Evolutionary conservation across 208 protist species (phyloP).

Genomic region (Trypanosoma theileri): DNA sequence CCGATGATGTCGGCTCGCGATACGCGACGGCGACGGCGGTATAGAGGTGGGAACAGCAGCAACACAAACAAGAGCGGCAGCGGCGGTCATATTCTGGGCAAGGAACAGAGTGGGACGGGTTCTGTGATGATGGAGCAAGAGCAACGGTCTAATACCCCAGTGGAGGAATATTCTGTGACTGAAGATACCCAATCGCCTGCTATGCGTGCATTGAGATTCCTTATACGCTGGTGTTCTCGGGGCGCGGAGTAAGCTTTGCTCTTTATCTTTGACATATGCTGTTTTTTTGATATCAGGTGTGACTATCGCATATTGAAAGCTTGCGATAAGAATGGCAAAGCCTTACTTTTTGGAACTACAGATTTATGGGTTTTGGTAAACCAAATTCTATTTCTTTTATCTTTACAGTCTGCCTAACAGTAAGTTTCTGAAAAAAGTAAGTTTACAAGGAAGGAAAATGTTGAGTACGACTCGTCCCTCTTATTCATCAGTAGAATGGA

Average conservation of each 20-base stretch:
- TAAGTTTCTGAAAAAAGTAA: too few relatives aligned
- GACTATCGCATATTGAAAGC: too few relatives aligned
- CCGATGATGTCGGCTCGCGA: constrained; percentile 50
- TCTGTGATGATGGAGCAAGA: too few relatives aligned
- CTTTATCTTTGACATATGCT: neutral
- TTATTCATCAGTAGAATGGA: too few relatives aligned
- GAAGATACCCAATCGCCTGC: neutral
- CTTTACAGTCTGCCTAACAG: too few relatives aligned
- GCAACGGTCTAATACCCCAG: neutral
- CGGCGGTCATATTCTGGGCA: neutral
- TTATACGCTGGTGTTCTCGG: constrained; percentile 21
- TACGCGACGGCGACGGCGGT: constrained; percentile 37
- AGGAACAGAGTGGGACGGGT: too few relatives aligned
- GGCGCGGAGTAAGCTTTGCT: constrained; percentile 6
- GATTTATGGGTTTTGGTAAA: too few relatives aligned
- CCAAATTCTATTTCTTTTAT: too few relatives aligned
- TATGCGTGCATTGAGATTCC: neutral
- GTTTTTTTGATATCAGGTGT: neutral
- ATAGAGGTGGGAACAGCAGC: constrained; percentile 4
- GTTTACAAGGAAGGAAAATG: too few relatives aligned
- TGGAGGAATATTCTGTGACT: constrained; percentile 11
- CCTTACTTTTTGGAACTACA: too few relatives aligned
- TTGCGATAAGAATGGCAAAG: too few relatives aligned
- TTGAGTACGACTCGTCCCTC: too few relatives aligned
- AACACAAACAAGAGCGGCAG: neutral